These are phyloP conservation scores for Leccinum pallidistipes DNA, from an alignment of 1,284 basidiomycete genomes.

Conservation along the genomic window DNA sequence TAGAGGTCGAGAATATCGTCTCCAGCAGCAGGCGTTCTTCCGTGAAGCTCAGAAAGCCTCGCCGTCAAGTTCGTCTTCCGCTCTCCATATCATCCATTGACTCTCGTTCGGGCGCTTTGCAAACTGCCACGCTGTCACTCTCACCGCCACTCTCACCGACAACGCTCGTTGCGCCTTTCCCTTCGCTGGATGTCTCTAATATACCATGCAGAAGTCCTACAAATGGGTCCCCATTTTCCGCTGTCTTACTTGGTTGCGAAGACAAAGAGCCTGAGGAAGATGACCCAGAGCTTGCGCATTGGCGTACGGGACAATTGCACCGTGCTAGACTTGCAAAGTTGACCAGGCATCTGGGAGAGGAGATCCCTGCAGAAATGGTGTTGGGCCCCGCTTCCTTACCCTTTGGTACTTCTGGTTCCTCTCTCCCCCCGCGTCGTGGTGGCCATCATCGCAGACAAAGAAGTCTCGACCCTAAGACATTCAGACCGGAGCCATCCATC, in stretches of 20 bases:
- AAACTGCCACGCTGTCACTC: background rate
- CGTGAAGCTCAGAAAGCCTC: background rate
- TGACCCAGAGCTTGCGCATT: conserved; percentile 5
- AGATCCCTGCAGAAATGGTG: conserved; percentile 40
- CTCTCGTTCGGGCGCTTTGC: conserved; percentile 6
- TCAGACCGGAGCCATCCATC: background rate
- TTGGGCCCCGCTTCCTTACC: conserved; percentile 8
- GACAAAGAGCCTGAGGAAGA: conserved; percentile 10
- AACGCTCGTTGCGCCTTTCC: conserved; percentile 9
- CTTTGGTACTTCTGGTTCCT: background rate
- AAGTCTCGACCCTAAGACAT: conserved; percentile 18
- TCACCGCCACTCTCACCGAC: conserved; percentile 4
- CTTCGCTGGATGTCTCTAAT: conserved; percentile 10
- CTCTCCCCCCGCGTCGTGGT: background rate
- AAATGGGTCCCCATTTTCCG: conserved; percentile 17
- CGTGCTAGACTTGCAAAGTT: conserved; percentile 42
- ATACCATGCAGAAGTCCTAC: conserved; percentile 14
- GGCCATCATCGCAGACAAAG: conserved; percentile 10
- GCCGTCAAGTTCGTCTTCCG: background rate
- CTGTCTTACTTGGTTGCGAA: conserved; percentile 7
- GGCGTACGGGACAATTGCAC: conserved; percentile 29
- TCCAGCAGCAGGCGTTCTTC: background rate
- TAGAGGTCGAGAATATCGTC: conserved; percentile 3
- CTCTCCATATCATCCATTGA: background rate
- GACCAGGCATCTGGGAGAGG: conserved; percentile 41